Evolutionary conservation across 331 rosid species (phyloP), one percentile per base, ranked within the genome.

Genomic region (Malus hybrid): DNA sequence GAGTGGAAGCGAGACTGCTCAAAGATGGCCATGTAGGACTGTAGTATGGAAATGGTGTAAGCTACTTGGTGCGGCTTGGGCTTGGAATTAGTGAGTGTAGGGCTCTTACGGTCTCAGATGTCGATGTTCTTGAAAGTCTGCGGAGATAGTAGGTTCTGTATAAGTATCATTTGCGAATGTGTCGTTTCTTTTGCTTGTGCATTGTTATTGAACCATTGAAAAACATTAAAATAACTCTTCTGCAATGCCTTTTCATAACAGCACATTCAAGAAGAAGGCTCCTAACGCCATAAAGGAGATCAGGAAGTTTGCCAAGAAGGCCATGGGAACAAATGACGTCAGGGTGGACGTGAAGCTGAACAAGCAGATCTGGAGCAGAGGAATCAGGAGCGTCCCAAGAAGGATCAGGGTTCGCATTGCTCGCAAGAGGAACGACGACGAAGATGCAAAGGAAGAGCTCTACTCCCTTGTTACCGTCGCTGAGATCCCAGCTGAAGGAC

Each of bases 181-280:
- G 33, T 32, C 5, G 14, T n/a, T 20, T 55, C 13, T 18, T 3
- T 7, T 16, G 26, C 50, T 9, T 33, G 16, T 66, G 24, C 13
- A 26, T 61, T 6, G 66, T 26, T n/a, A 13, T 61, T 61, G 18
- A 30, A 48, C 29, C 6, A 19, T 33, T 2, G 46, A 12, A 58
- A 33, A 36, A 5, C 62, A 18, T 24, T 42, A 33, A 36, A 50
- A 18, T 68, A 5, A 63, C n/a, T 78, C n/a, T 4, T 19, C 36
- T 78, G 5, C 13, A 3, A 29, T 32, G 22, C 24, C 62, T 28
- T 20, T 78, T 64, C 62, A 26, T 74, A 57, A 77, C 81, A 93
- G 96, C 87, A 90, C 98, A 39, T 93, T 93, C 77, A 93, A 93
- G 84, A 90, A 93, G 91, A 93, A 93, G 79, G 98, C 98, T 60